Conservation (phyloP, 257 asterid species). For the Cinchona pubescens region DNA sequence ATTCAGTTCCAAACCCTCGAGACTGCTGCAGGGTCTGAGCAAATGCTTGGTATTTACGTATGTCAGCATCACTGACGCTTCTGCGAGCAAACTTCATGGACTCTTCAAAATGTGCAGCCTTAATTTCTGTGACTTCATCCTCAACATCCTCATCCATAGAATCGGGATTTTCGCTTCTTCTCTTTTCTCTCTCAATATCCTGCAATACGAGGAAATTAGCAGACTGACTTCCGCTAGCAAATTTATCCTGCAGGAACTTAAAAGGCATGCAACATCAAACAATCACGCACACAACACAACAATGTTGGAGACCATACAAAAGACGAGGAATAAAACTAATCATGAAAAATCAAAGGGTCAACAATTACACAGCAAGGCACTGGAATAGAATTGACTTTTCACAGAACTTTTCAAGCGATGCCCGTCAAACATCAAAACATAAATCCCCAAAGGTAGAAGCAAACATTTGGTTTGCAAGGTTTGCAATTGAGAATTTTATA, state of each 20-base stretch:
- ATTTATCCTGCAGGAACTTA: neutral
- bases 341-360: neutral
- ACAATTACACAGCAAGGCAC: neutral
- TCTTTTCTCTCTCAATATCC: conserved; percentile 59
- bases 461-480: neutral
- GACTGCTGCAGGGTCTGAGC: conserved; percentile 67
- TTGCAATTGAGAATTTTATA: neutral
- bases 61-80: conserved; percentile 71
- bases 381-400: neutral
- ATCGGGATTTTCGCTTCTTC: conserved; percentile 38
- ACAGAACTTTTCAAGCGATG: neutral
- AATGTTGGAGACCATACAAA: neutral
- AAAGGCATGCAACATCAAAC: neutral
- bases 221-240: neutral
- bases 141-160: conserved; percentile 54
- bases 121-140: conserved; percentile 56
- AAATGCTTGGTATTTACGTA: conserved; percentile 65
- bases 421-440: neutral
- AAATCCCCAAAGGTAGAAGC: neutral
- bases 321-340: neutral
- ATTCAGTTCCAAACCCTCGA: conserved; percentile 62
- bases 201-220: conserved; percentile 17
- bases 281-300: neutral
- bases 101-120: conserved; percentile 65
- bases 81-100: conserved; percentile 66